Percentiles rank a stretch among this genome's conserved stretches.
phyloP scores from a whole-genome alignment of 129 eudicot species.

The Calendula officinalis region DNA sequence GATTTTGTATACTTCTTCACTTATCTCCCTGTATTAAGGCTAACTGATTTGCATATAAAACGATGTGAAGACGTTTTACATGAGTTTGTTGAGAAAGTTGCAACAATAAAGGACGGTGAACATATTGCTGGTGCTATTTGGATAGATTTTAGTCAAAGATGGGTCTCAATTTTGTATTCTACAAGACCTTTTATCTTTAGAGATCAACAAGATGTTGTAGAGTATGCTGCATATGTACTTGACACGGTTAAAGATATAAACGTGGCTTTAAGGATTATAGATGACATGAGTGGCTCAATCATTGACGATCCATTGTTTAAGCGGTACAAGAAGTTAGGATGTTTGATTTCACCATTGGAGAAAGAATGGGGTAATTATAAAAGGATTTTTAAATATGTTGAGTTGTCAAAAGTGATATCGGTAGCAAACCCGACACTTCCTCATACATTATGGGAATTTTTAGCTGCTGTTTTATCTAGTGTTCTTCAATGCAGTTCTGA shows the following conservation, averaged over 20 bases:
- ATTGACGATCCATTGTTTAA: slow-evolving; percentile 73
- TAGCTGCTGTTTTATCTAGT: slow-evolving; percentile 82
- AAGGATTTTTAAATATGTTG: slow-evolving; percentile 70
- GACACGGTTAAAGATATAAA: slow-evolving; percentile 68
- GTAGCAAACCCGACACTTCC: slow-evolving; percentile 83
- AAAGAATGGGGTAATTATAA: slow-evolving; percentile 61
- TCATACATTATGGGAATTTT: slow-evolving; percentile 90
- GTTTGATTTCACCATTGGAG: slow-evolving; percentile 56
- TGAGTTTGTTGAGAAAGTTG: neutral
- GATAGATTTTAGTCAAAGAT: no score
- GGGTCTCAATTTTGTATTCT: neutral
- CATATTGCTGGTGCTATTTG: neutral
- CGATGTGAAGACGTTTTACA: no score
- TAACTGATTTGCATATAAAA: no score
- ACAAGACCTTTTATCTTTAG: neutral
- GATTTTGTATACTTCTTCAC: no score
- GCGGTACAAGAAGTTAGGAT: slow-evolving; percentile 54
- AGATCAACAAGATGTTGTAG: neutral
- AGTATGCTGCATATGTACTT: slow-evolving; percentile 46
- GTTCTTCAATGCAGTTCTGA: slow-evolving; percentile 95
- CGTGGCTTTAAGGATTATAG: slow-evolving; percentile 69
- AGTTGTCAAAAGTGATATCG: slow-evolving; percentile 85
- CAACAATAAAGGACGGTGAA: neutral
- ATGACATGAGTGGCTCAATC: slow-evolving; percentile 70
- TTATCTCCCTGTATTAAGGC: no score